phyloP scores from a whole-genome alignment of 1,284 basidiomycete genomes.

The Sanghuangporus baumii region DNA sequence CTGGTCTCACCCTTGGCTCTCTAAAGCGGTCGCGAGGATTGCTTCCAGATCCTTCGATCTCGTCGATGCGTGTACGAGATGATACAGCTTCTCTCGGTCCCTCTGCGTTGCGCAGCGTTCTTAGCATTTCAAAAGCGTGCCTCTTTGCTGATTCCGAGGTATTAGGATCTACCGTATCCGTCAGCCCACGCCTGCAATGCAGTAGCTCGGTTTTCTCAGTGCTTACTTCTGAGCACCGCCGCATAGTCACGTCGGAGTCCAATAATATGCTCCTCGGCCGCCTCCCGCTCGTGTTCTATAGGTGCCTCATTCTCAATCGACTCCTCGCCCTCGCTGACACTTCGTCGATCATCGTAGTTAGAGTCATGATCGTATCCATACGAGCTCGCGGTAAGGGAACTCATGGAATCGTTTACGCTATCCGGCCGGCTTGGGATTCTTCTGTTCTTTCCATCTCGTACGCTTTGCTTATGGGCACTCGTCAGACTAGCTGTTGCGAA shows the following conservation, averaged over 20 bases:
- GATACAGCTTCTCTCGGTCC: not conserved
- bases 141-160: not conserved
- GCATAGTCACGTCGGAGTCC: not conserved
- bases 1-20: not conserved
- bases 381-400: not conserved
- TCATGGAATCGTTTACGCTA: constrained; percentile 8
- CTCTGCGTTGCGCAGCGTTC: not conserved
- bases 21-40: not conserved
- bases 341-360: not conserved
- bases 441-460: constrained; percentile 24
- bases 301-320: not conserved
- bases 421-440: constrained; percentile 13
- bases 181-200: not conserved
- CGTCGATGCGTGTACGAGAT: not conserved
- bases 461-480: constrained; percentile 17
- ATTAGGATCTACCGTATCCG: not conserved
- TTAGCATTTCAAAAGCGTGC: not conserved
- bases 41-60: not conserved
- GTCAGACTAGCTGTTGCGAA: not conserved
- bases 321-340: not conserved
- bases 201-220: not conserved
- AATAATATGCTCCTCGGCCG: not conserved
- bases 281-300: not conserved
- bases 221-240: not conserved
- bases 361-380: not conserved